Percentiles rank a stretch among this genome's conserved stretches.
These are phyloP conservation scores for Psilocybe mexicana DNA, from an alignment of 1,284 basidiomycete genomes.

Conservation along the genomic window DNA sequence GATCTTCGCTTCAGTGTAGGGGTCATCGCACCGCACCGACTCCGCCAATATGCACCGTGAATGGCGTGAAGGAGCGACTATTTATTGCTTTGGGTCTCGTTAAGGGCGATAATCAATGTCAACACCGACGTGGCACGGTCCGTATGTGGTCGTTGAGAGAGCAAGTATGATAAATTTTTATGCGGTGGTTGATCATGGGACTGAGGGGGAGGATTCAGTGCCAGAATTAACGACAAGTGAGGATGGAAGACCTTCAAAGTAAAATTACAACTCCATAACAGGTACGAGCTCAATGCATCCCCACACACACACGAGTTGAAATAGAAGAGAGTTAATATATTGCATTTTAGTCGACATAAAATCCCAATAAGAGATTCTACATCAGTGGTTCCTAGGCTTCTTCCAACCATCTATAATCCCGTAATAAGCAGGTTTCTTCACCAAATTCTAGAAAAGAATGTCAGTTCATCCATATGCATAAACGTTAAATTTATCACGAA, in stretches of 20 bases:
- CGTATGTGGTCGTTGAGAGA: not conserved
- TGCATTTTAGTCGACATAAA: not conserved
- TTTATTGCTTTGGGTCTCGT: not conserved
- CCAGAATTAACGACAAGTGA: not conserved
- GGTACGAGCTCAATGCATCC: not conserved
- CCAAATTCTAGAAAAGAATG: constrained; percentile 30
- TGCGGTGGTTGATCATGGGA: constrained; percentile 9
- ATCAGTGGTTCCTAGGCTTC: not conserved
- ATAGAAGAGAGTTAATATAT: not conserved
- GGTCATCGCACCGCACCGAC: constrained; percentile 5
- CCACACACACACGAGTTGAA: not conserved
- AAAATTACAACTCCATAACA: not conserved
- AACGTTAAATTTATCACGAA: constrained; percentile 22
- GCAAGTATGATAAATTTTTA: not conserved
- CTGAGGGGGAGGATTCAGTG: not conserved
- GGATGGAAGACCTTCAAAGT: not conserved
- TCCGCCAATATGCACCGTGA: not conserved
- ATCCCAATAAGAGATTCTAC: not conserved
- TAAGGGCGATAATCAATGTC: not conserved
- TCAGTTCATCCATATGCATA: not conserved
- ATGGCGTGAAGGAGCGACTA: not conserved
- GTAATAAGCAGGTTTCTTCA: constrained; percentile 41
- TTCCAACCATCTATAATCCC: constrained; percentile 36
- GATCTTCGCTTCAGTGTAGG: not conserved
- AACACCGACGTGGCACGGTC: constrained; percentile 5